phyloP scores from a whole-genome alignment of 1,139 yeast genomes.

The Scheffersomyces quercinus region DNA sequence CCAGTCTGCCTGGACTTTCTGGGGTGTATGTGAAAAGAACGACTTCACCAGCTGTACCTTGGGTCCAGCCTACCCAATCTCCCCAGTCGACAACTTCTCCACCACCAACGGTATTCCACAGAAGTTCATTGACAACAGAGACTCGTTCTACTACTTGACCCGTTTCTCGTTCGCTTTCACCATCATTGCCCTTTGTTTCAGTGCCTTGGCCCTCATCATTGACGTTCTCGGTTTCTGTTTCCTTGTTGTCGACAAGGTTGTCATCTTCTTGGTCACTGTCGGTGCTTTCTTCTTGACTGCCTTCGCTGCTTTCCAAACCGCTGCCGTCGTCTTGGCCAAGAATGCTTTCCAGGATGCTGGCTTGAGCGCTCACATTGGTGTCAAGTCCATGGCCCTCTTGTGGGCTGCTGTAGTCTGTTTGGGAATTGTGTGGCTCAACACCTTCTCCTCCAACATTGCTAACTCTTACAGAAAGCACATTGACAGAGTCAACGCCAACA shows the following conservation, averaged over 20 bases:
- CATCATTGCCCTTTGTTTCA: constrained; percentile 60
- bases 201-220: constrained; percentile 41
- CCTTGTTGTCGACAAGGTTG: constrained; percentile 56
- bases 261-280: constrained; percentile 51
- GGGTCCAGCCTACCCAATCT: constrained; percentile 64
- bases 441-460: constrained; percentile 54
- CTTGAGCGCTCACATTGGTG: constrained; percentile 51
- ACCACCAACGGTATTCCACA: constrained; percentile 52
- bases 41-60: constrained; percentile 44
- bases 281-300: constrained; percentile 58
- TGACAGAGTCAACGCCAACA: constrained; percentile 30
- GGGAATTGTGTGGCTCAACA: constrained; percentile 52
- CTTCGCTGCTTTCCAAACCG: constrained; percentile 66
- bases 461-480: constrained; percentile 49
- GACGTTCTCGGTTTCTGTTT: constrained; percentile 47
- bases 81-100: constrained; percentile 70
- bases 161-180: constrained; percentile 71
- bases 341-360: constrained; percentile 56
- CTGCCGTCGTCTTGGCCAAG: constrained; percentile 64
- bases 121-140: constrained; percentile 55
- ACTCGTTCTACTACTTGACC: constrained; percentile 65
- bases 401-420: constrained; percentile 69
- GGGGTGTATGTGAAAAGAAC: constrained; percentile 67
- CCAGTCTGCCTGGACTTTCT: constrained; percentile 72
- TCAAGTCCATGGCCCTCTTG: constrained; percentile 57